Conservation (phyloP, 2,329 filamentous ascomycete species). For the Botryosphaeria agaves region DNA sequence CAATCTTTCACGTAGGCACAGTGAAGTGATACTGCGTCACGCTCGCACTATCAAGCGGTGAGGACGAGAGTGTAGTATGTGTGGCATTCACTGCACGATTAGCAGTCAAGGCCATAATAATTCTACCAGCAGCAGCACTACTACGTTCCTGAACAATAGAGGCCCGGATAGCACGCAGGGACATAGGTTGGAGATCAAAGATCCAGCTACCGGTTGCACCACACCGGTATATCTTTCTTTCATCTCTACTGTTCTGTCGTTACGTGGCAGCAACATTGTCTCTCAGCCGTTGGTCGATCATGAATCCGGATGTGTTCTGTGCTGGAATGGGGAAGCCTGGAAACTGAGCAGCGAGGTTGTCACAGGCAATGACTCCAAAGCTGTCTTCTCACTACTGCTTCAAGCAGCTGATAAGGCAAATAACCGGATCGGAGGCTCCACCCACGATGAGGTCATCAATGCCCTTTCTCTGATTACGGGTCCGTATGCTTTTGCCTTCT, state of each 20-base stretch:
- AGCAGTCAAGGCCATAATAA: slow-evolving; percentile 14
- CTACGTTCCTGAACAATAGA: slow-evolving; percentile 21
- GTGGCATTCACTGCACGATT: slow-evolving; percentile 35
- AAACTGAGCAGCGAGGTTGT: slow-evolving; percentile 42
- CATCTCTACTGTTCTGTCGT: slow-evolving; percentile 71
- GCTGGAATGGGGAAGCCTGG: slow-evolving; percentile 99
- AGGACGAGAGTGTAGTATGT: slow-evolving; percentile 4
- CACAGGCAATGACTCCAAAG: slow-evolving; percentile 61
- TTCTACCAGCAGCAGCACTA: too few species aligned
- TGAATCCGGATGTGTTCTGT: slow-evolving; percentile 47
- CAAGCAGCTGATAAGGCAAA: background rate
- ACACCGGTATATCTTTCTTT: slow-evolving; percentile 37
- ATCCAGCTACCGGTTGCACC: background rate
- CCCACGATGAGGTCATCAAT: slow-evolving; percentile 7
- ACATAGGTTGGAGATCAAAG: background rate
- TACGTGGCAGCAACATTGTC: slow-evolving; percentile 59
- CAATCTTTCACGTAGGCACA: too few species aligned
- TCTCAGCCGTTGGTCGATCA: slow-evolving; percentile 53
- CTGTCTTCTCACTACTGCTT: slow-evolving; percentile 43
- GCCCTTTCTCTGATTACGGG: slow-evolving; percentile 29
- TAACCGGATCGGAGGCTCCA: too few species aligned
- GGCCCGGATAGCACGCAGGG: slow-evolving; percentile 25
- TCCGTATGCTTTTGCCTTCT: slow-evolving; percentile 80
- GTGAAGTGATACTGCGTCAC: too few species aligned
- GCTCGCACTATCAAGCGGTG: too few species aligned